These are phyloP conservation scores for Elongisporangium senticosum DNA, from an alignment of 352 stramenopile genomes.

Conservation along the genomic window DNA sequence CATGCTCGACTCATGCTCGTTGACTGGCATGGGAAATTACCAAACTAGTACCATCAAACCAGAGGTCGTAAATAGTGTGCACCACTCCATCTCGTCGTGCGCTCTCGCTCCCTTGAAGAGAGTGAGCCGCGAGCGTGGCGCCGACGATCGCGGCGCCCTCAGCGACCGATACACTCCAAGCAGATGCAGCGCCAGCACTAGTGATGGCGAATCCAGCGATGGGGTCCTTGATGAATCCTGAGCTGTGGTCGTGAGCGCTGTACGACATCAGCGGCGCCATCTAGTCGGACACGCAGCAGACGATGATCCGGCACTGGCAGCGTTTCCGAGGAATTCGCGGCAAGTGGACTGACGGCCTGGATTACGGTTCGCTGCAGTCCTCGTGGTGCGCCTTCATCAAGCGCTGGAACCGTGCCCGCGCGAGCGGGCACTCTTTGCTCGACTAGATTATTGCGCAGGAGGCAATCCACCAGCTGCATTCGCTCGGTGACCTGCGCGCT, in stretches of 20 bases:
- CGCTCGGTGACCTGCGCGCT: too few species aligned
- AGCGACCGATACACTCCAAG: too few species aligned
- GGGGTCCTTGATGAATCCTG: background rate
- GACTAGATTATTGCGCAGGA: background rate
- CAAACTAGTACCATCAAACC: background rate
- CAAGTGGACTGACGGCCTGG: background rate
- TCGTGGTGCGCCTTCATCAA: constrained; percentile 1
- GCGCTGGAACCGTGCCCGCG: background rate
- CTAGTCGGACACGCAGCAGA: background rate
- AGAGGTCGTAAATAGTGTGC: background rate
- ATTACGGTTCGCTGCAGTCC: background rate
- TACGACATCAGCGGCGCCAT: background rate
- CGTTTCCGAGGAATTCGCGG: background rate
- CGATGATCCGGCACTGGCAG: constrained; percentile 1
- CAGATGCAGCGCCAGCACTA: too few species aligned
- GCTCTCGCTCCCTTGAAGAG: background rate
- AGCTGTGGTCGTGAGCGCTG: background rate
- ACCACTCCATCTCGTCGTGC: background rate
- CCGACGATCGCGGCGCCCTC: too few species aligned
- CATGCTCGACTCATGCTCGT: background rate
- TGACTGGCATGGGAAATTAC: background rate
- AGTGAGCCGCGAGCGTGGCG: too few species aligned
- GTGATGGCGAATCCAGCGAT: too few species aligned
- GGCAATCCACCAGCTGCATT: too few species aligned
- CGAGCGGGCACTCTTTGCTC: background rate